Percentiles rank a stretch among this genome's conserved stretches.
These are phyloP conservation scores for Polyrhizophydium stewartii DNA, from an alignment of 371 early-diverging fungal genomes.

Conservation along the genomic window DNA sequence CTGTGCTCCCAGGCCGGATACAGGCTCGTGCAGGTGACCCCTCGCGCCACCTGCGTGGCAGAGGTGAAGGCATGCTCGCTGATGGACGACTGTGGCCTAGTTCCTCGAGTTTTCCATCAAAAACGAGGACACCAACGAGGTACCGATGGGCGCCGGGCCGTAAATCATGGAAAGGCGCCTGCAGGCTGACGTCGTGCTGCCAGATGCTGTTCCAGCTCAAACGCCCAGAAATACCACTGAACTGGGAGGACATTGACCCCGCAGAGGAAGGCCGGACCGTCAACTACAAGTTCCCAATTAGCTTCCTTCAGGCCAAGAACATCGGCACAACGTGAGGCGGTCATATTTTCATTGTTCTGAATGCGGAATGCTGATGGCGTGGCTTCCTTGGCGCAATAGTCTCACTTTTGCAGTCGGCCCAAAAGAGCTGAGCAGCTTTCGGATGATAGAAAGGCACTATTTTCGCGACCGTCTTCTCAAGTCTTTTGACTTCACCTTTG, in stretches of 20 bases:
- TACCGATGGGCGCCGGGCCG: neutral
- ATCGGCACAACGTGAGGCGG: constrained; percentile 32
- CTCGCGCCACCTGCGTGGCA: neutral
- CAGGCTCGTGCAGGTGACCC: constrained; percentile 1
- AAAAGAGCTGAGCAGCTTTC: constrained; percentile 26
- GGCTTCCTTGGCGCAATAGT: too few relatives aligned
- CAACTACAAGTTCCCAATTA: constrained; percentile 29
- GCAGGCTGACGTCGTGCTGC: neutral
- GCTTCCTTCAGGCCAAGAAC: constrained; percentile 21
- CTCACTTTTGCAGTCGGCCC: constrained; percentile 35
- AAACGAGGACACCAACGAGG: constrained; percentile 5
- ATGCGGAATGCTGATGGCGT: neutral
- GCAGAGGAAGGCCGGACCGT: constrained; percentile 21
- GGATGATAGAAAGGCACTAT: constrained; percentile 50
- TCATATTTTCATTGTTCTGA: neutral
- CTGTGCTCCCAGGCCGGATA: constrained; percentile 4
- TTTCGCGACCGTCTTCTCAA: constrained; percentile 35
- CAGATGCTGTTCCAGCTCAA: constrained; percentile 34
- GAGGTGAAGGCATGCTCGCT: neutral
- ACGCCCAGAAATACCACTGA: constrained; percentile 20
- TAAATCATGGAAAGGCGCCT: neutral
- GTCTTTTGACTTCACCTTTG: constrained; percentile 45
- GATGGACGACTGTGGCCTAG: neutral
- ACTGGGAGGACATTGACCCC: constrained; percentile 22
- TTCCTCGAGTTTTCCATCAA: constrained; percentile 13